phyloP scores from a whole-genome alignment of 2,329 filamentous ascomycete genomes.

The Amesomyces nigricolor region DNA sequence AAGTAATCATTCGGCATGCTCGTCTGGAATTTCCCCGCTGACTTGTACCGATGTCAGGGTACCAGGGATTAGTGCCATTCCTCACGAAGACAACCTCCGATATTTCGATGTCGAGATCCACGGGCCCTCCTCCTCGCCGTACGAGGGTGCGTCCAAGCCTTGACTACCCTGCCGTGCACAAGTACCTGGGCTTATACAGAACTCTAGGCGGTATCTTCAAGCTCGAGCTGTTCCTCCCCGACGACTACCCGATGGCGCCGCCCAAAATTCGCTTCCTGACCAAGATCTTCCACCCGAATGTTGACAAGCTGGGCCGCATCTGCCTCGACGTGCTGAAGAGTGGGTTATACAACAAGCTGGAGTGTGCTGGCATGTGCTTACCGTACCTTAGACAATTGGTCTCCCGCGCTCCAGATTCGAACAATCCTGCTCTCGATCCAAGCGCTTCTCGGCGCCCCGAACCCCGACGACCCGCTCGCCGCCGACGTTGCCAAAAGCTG shows the following conservation, averaged over 20 bases:
- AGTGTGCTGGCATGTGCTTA: background rate
- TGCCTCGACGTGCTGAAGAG: conserved; percentile 97
- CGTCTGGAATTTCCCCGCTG: background rate
- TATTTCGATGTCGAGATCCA: conserved; percentile 99
- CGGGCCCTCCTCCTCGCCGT: conserved; percentile 85
- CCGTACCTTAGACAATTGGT: conserved; percentile 78
- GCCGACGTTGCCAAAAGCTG: conserved; percentile 96
- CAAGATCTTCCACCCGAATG: conserved; percentile 99
- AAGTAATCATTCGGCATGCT: conserved; percentile 35
- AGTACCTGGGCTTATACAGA: conserved; percentile 9
- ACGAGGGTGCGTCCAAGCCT: conserved; percentile 63
- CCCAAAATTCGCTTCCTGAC: conserved; percentile 98
- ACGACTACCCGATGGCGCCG: conserved; percentile 98
- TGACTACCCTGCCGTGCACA: background rate
- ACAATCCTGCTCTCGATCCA: conserved; percentile 99
- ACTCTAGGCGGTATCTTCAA: conserved; percentile 74
- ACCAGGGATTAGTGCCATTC: conserved; percentile 89
- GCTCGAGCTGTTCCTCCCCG: conserved; percentile 92
- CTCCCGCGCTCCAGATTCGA: conserved; percentile 91
- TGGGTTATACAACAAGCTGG: conserved; percentile 39
- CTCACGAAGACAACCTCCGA: conserved; percentile 93
- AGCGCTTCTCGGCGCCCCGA: conserved; percentile 88
- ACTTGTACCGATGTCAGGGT: conserved; percentile 52
- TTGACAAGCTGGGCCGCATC: conserved; percentile 94
- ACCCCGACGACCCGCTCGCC: conserved; percentile 96